Conservation (phyloP, 352 stramenopile species). For the Pythium utonaiense region DNA sequence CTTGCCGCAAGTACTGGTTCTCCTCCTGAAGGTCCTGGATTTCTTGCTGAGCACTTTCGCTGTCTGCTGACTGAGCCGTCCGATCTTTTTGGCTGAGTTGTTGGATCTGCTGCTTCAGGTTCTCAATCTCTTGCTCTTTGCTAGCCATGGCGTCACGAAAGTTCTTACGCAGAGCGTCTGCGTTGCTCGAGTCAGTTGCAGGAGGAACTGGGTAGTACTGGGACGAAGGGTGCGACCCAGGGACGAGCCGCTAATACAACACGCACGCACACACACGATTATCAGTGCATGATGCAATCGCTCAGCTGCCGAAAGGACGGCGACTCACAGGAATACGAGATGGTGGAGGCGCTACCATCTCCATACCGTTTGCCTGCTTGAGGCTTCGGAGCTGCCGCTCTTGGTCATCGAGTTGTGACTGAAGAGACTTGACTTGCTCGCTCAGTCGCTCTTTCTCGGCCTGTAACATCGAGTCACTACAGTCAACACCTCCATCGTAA, state of each 20-base stretch:
- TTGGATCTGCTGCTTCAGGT: slow-evolving; percentile 38
- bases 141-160: slow-evolving; percentile 48
- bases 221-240: slow-evolving; percentile 3
- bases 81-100: background rate
- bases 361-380: slow-evolving; percentile 10
- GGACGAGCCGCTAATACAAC: background rate
- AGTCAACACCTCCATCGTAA: too few relatives aligned
- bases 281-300: too few relatives aligned
- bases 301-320: too few relatives aligned
- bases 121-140: slow-evolving; percentile 64
- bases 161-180: slow-evolving; percentile 41
- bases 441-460: slow-evolving; percentile 63
- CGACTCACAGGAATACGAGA: slow-evolving; percentile 24
- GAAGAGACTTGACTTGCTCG: slow-evolving; percentile 48
- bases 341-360: background rate
- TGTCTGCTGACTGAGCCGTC: background rate
- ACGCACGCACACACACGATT: too few relatives aligned
- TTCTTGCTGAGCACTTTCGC: slow-evolving; percentile 19
- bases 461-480: slow-evolving; percentile 21
- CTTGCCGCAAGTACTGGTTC: slow-evolving; percentile 58
- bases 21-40: slow-evolving; percentile 59
- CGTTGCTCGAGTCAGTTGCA: slow-evolving; percentile 5
- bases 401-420: slow-evolving; percentile 59
- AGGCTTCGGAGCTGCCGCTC: slow-evolving; percentile 36
- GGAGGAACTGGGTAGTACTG: slow-evolving; percentile 13